Evolutionary conservation across 805 yeast genomes (phyloP), one percentile per base, ranked within the genome.

Genomic region (Spathaspora girioi): DNA sequence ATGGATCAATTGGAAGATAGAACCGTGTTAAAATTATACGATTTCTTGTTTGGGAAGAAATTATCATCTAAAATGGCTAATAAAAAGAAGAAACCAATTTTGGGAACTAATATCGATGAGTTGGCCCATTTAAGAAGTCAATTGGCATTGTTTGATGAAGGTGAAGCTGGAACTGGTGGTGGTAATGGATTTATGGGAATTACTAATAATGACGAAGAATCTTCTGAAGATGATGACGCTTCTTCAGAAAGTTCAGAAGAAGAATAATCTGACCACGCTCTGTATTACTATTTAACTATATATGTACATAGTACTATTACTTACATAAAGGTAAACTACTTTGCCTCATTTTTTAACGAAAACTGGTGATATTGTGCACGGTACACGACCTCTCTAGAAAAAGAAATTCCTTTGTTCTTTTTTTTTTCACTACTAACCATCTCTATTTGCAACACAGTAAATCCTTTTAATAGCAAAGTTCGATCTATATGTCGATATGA

Each of bases 1-100:
- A 87, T 94, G 84, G 97, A 94, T 66, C 87, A 87, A 69, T 78
- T 94, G 59, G 97, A 89, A 61, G 90, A 89, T 57, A 74, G 81
- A 42, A 92, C 97, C 1, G 79, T 93, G 50, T 71, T 89, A 65
- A 88, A 89, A 63, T 75, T 94, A 56, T 93, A 91, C 77, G 86
- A 87, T 66, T 88, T 86, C 59, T 90, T 94, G 58, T 73, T 74
- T 56, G 77, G 77, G 38, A 70, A 70, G 57, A 71, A 70, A 62
- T 71, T 73, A 10, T 62, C 67, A 17, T 55, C 68, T 18, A 59
- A 58, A 50, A 62, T 64, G 46, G 88, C 86, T 54, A 68, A 68
- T 51, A 71, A 74, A 60, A 70, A 66, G 59, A 75, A 68, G 57
- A 54, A 56, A 40, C 51, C 56, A 44, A 19, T 48, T 17, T 44